Evolutionary conservation across 257 asterid genomes (phyloP), one percentile per base, ranked within the genome.

Genomic region (Jasminum sambac): DNA sequence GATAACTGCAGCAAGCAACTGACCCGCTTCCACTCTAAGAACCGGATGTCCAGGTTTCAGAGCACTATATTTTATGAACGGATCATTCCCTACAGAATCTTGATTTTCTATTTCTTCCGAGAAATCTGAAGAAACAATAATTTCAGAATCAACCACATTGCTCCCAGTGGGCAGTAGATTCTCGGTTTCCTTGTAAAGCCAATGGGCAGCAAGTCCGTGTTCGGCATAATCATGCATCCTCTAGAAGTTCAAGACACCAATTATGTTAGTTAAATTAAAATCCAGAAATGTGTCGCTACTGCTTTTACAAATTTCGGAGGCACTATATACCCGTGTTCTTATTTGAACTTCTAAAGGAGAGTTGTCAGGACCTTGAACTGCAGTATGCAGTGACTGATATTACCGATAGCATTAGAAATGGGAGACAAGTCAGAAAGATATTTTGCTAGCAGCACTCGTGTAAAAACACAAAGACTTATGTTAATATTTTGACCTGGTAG

Each of bases 161-260:
- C 78, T 84, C 79, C 79, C 79, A 72, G 85, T 77, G 23, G 95
- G 90, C 81, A 88, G 74, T 68, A 72, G 69, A 76, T 64, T 79
- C 76, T 81, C 96, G 69, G 96, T 84, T 82, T 94, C 97, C 84
- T 94, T 94, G 83, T 94, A 94, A 72, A 94, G 92, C 97, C 97
- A 94, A 84, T 94, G 98, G 21, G 98, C 98, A 76, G 98, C 98
- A 73, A 82, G 95, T 68, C 98, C 98, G 62, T 94, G 96, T 75
- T 94, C 98, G 65, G 98, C 97, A 76, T 89, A 89, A 71, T 94
- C 96, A 67, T 94, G 98, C 97, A 94, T 94, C 82, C 95, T 88
- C 98, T 91, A 58, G 66, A 68, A 58, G 17, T 65, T 38, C 39
- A 72, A 68, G 70, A 72, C 50, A 44, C 14, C 13, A 21, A 63